Percentiles rank a stretch among this genome's conserved stretches.
Evolutionary conservation across 495 filamentous ascomycete genomes (phyloP).

Genomic region (Neurospora cerealis): DNA sequence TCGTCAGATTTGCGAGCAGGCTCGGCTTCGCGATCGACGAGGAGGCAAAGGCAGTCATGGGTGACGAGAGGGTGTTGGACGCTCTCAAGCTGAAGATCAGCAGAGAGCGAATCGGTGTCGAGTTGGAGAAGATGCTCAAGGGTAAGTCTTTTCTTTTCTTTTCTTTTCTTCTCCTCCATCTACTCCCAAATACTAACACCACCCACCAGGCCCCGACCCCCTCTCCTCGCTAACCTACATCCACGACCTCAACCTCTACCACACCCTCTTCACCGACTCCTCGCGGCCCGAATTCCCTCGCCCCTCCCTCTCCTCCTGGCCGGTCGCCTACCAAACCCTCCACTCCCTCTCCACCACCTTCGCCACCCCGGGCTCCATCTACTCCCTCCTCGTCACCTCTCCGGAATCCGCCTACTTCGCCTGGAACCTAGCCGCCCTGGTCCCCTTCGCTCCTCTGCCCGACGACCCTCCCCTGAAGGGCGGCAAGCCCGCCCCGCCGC

Average conservation of each 20-base stretch:
- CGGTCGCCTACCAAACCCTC: conserved; percentile 40
- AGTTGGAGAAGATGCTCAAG: conserved; percentile 84
- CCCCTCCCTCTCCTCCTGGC: conserved; percentile 36
- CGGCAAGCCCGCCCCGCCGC: conserved; percentile 34
- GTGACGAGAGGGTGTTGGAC: conserved; percentile 55
- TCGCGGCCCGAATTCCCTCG: conserved; percentile 24
- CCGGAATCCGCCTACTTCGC: conserved; percentile 53
- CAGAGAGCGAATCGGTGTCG: conserved; percentile 72
- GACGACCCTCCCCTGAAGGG: conserved; percentile 27
- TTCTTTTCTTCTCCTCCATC: not conserved
- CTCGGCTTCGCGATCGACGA: conserved; percentile 67
- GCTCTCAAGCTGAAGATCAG: conserved; percentile 85
- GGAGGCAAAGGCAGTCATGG: conserved; percentile 64
- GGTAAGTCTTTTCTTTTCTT: conserved; percentile 37
- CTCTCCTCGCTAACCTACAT: conserved; percentile 59
- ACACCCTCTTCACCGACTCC: conserved; percentile 69
- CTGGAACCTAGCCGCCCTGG: conserved; percentile 66
- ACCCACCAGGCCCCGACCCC: conserved; percentile 63
- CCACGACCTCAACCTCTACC: conserved; percentile 63
- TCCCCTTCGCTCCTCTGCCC: conserved; percentile 61
- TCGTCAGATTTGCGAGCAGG: conserved; percentile 83
- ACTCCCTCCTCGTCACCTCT: conserved; percentile 45
- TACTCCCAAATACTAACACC: not conserved
- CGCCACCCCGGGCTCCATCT: conserved; percentile 38
- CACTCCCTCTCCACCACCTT: conserved; percentile 32